Evolutionary conservation across 1,139 yeast species (phyloP).

Genomic region (Candida sp.): DNA sequence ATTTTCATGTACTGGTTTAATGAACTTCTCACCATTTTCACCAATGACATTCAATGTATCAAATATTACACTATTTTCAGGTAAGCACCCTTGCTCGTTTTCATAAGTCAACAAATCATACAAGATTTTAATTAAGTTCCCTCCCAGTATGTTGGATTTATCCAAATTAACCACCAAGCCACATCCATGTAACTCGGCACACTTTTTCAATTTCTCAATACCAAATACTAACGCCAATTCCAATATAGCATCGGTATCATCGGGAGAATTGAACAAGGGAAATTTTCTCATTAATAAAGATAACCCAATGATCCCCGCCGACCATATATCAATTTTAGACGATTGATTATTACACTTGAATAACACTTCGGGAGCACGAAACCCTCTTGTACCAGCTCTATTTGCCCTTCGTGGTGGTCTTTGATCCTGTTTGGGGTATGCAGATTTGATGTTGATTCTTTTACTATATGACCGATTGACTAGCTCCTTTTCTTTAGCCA

Average conservation of each 20-base stretch:
- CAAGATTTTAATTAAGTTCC: conserved; percentile 32
- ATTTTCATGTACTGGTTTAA: conserved; percentile 17
- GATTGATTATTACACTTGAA: conserved; percentile 85
- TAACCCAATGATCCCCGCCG: conserved; percentile 83
- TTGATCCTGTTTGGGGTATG: conserved; percentile 77
- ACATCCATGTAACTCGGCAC: conserved; percentile 86
- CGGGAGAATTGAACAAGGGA: conserved; percentile 86
- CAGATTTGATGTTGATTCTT: conserved; percentile 48
- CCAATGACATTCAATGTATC: conserved; percentile 35
- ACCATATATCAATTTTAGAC: conserved; percentile 85
- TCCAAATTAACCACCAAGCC: conserved; percentile 66
- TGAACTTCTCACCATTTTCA: conserved; percentile 21
- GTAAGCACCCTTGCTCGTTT: conserved; percentile 31
- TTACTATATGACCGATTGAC: conserved; percentile 25
- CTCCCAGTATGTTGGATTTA: conserved; percentile 13
- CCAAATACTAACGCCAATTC: conserved; percentile 90
- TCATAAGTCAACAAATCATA: conserved; percentile 30
- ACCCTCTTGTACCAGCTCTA: conserved; percentile 97
- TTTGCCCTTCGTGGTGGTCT: conserved; percentile 92
- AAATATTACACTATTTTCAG: conserved; percentile 34
- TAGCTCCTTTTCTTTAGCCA: conserved; percentile 19
- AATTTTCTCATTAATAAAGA: conserved; percentile 71
- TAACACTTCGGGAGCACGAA: conserved; percentile 91
- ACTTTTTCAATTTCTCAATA: conserved; percentile 61
- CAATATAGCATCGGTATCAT: conserved; percentile 86